Conservation (phyloP, 2,329 filamentous ascomycete species). For the Arthrobotrys pseudoclavata region DNA sequence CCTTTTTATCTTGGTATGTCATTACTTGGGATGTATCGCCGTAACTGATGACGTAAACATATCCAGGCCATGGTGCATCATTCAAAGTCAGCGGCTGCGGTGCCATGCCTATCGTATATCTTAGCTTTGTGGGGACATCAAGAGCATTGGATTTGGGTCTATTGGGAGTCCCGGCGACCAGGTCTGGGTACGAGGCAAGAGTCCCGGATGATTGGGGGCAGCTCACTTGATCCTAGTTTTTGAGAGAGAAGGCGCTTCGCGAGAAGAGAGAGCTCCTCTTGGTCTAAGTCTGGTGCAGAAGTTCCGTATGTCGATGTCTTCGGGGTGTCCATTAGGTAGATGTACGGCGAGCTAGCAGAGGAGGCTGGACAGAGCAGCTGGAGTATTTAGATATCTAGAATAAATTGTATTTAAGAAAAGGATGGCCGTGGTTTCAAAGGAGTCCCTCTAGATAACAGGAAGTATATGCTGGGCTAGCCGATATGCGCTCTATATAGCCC, state of each 20-base stretch:
- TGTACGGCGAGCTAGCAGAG: background rate
- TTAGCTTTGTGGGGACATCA: background rate
- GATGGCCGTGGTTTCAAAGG: too few species aligned
- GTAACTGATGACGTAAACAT: slow-evolving; percentile 27
- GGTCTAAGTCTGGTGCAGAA: background rate
- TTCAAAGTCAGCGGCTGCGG: background rate
- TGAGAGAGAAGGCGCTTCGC: background rate
- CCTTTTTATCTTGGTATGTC: background rate
- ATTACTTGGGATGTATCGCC: slow-evolving; percentile 17
- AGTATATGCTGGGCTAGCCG: background rate
- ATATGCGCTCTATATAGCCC: too few species aligned
- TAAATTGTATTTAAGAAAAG: too few species aligned
- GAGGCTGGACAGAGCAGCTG: too few species aligned
- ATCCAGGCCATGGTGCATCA: slow-evolving; percentile 30
- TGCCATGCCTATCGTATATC: background rate
- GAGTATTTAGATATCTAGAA: background rate
- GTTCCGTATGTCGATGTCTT: background rate
- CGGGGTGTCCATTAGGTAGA: background rate
- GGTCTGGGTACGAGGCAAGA: too few species aligned
- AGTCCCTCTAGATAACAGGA: too few species aligned
- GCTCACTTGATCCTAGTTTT: background rate
- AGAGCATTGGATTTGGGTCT: too few species aligned
- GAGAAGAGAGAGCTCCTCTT: background rate
- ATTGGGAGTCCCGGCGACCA: too few species aligned
- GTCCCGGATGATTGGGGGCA: too few species aligned